phyloP scores from a whole-genome alignment of 2,329 filamentous ascomycete species.

The Cladorrhinum sp. region DNA sequence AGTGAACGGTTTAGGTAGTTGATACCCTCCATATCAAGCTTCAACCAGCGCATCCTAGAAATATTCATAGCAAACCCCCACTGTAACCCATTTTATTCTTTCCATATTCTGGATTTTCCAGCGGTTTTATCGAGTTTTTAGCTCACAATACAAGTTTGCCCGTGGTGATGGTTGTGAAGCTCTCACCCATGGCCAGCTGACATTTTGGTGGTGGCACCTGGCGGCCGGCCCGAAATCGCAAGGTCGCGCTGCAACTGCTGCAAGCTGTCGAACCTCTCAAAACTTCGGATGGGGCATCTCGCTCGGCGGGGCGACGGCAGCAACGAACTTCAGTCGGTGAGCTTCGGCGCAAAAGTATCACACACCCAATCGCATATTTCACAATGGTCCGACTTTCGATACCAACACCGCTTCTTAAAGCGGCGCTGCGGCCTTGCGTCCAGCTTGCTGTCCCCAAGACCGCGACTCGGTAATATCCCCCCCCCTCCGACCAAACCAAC shows the following conservation, averaged over 20 bases:
- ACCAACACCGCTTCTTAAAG: constrained; percentile 19
- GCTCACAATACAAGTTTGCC: too few species aligned
- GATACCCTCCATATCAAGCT: too few species aligned
- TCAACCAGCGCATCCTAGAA: too few species aligned
- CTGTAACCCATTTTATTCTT: too few species aligned
- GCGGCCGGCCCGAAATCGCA: background rate
- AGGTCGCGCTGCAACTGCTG: background rate
- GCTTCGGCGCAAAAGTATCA: background rate
- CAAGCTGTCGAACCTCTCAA: background rate
- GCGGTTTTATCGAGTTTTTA: too few species aligned
- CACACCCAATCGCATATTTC: background rate
- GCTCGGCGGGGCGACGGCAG: background rate
- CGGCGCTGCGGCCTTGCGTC: constrained; percentile 20
- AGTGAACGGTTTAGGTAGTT: too few species aligned
- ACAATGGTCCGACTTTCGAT: constrained; percentile 18
- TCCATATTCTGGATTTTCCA: too few species aligned
- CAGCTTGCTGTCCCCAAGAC: constrained; percentile 8
- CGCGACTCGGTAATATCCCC: constrained; percentile 3
- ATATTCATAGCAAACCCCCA: too few species aligned
- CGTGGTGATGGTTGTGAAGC: background rate
- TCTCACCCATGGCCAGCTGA: background rate
- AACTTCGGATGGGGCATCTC: background rate
- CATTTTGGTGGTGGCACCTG: background rate
- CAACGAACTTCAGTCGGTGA: background rate
- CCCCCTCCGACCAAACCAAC: background rate